Percentiles rank a stretch among this genome's conserved stretches.
Evolutionary conservation across 225 moss, liverwort and hornwort species (phyloP).

Genomic region (Climacium dendroides): DNA sequence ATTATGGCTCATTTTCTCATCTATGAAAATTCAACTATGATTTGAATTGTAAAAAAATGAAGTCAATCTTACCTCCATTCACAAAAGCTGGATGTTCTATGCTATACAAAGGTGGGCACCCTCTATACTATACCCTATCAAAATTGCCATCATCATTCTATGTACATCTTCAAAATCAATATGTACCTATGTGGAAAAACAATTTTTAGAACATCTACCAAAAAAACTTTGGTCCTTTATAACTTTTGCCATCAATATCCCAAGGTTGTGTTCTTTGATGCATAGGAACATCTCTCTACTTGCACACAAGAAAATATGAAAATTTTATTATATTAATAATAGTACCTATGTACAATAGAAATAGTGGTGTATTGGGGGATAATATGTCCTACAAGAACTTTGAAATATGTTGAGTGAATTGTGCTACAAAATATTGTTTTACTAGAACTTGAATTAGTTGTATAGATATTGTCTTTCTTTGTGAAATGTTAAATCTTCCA

Average conservation of each 20-base stretch:
- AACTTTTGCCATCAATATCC: fast-evolving
- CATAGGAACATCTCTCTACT: fast-evolving
- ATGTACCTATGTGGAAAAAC: neutral
- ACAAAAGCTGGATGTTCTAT: neutral
- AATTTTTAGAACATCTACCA: neutral
- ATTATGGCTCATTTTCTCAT: neutral
- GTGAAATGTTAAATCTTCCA: too few relatives aligned
- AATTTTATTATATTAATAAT: too few relatives aligned
- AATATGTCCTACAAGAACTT: too few relatives aligned
- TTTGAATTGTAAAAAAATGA: neutral
- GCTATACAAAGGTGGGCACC: neutral
- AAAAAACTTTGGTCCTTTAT: neutral
- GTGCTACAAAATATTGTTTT: too few relatives aligned
- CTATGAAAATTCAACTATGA: fast-evolving
- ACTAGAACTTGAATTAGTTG: too few relatives aligned
- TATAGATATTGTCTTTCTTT: too few relatives aligned
- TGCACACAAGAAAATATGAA: neutral
- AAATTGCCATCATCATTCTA: fast-evolving
- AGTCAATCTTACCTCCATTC: neutral
- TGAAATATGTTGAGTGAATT: too few relatives aligned
- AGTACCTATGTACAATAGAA: fast-evolving
- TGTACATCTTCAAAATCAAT: neutral
- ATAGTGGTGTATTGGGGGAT: too few relatives aligned
- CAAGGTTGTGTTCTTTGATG: fast-evolving
- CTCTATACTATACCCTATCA: fast-evolving